Conservation (phyloP, 495 filamentous ascomycete genomes). For the Usnea hakonensis region DNA sequence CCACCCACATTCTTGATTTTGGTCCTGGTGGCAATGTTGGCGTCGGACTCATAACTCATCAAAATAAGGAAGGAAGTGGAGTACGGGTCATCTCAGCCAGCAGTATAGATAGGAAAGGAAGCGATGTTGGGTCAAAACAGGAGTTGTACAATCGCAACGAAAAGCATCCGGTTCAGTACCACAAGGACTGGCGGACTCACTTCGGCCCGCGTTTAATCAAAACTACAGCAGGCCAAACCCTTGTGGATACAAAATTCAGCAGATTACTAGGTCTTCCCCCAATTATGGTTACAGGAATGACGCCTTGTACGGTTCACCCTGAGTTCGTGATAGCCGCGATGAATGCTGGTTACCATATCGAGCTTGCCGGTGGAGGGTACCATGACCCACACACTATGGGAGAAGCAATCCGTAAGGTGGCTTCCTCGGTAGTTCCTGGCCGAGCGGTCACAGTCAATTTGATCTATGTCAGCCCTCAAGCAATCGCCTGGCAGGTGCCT, state of each 20-base stretch:
- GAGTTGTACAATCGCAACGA: conserved; percentile 93
- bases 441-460: conserved; percentile 48
- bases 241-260: conserved; percentile 43
- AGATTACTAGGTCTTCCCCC: conserved; percentile 33
- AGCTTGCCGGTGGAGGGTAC: conserved; percentile 36
- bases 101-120: conserved; percentile 73
- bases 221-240: conserved; percentile 73
- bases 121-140: conserved; percentile 88
- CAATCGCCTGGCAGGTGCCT: conserved; percentile 95
- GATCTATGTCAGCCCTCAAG: conserved; percentile 90
- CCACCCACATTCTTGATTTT: conserved; percentile 91
- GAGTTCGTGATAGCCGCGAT: conserved; percentile 36
- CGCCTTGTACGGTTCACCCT: conserved; percentile 34
- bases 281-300: conserved; percentile 40
- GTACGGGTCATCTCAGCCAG: conserved; percentile 89
- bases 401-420: conserved; percentile 29
- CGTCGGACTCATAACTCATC: conserved; percentile 84
- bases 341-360: conserved; percentile 37
- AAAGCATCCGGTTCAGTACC: conserved; percentile 83
- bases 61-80: conserved; percentile 94
- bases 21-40: conserved; percentile 87
- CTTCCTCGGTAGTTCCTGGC: conserved; percentile 25
- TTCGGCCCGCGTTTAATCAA: conserved; percentile 78
- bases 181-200: conserved; percentile 91
- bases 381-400: conserved; percentile 25